Conservation (phyloP, 371 early-diverging fungal genomes). For the Apophysomyces sp. region DNA sequence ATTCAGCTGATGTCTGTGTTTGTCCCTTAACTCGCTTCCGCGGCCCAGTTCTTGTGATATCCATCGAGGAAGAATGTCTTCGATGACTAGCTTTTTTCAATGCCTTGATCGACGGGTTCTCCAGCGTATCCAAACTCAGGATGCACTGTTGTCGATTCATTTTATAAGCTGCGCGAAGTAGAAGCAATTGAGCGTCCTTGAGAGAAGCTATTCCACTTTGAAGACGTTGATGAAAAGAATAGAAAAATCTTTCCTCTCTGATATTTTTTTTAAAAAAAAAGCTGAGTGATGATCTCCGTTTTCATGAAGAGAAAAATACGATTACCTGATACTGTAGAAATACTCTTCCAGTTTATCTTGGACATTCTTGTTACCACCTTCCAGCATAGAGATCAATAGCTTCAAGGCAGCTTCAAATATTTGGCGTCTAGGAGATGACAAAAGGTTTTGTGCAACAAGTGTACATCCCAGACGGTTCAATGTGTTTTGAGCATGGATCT, state of each 20-base stretch:
- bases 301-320: no score
- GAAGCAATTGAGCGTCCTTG: constrained; percentile 36
- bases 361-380: constrained; percentile 58
- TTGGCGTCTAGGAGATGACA: constrained; percentile 38
- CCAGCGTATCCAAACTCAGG: constrained; percentile 8
- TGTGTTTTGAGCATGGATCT: constrained; percentile 38
- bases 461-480: constrained; percentile 55
- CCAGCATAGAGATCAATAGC: constrained; percentile 47
- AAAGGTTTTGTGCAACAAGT: constrained; percentile 50
- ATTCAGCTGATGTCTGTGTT: constrained; percentile 5
- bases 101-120: constrained; percentile 5
- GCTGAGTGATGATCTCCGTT: not conserved
- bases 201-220: constrained; percentile 37
- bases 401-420: constrained; percentile 44
- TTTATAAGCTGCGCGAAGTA: constrained; percentile 29
- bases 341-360: constrained; percentile 47
- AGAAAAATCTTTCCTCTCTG: constrained; percentile 57
- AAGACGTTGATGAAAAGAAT: constrained; percentile 51
- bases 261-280: not conserved
- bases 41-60: constrained; percentile 1
- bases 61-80: constrained; percentile 9
- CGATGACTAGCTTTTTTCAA: constrained; percentile 5
- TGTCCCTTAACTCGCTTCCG: constrained; percentile 6
- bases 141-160: constrained; percentile 35
- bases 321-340: constrained; percentile 41